Evolutionary conservation across 75 land plant species (phyloP), one percentile per base, ranked within the genome.

Genomic region (Isoetes taiwanensis): DNA sequence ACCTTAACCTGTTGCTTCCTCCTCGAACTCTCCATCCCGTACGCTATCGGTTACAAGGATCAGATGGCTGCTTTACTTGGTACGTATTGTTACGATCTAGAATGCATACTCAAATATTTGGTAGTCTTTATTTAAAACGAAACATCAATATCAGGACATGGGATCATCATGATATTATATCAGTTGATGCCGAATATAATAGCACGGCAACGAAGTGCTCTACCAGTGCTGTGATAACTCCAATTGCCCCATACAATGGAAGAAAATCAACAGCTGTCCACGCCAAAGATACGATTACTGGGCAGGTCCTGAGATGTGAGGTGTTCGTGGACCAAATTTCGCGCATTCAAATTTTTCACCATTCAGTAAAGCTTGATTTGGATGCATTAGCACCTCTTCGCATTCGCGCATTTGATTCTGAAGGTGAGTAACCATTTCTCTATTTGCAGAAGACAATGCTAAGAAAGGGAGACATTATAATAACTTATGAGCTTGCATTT

Each of bases 111-210:
- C n/a, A n/a, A n/a, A n/a, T n/a, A n/a, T n/a, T n/a, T n/a, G n/a
- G n/a, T n/a, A n/a, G n/a, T n/a, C n/a, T n/a, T n/a, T n/a, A n/a
- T n/a, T n/a, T n/a, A n/a, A n/a, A n/a, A n/a, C n/a, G n/a, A n/a
- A n/a, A n/a, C n/a, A n/a, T n/a, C n/a, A n/a, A n/a, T 21, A 39
- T 20, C 75, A 91, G 97, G 97, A 74, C 82, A 4, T 87, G 97
- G 96, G 97, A 91, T 71, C 97, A 91, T 64, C 96, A 84, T 66
- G 95, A 91, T 23, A 68, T 91, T 52, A 62, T 91, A 4, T 74
- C 68, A 40, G 85, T 91, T 34, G 54, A 72, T 52, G 80, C 97
- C 28, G 96, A 91, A 41, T 87, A 78, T 64, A 91, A 87, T 67
- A 61, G 48, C 28, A 87, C 73, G 14, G 65, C 34, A 52, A 72